These are phyloP conservation scores for Saccharomycopsis sp. DNA, from an alignment of 805 yeast genomes.

Conservation along the genomic window DNA sequence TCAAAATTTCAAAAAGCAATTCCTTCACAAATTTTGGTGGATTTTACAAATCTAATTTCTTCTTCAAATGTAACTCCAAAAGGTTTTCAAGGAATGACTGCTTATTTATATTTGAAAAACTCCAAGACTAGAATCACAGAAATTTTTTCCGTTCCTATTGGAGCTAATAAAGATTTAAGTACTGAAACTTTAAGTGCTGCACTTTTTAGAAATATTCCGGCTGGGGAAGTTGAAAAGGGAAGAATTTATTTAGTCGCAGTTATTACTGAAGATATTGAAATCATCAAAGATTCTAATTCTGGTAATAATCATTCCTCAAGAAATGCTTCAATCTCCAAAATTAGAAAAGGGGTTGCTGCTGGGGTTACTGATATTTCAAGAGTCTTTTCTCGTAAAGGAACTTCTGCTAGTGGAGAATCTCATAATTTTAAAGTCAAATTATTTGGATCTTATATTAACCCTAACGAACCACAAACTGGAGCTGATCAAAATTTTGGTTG, in stretches of 20 bases:
- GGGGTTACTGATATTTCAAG: conserved; percentile 83
- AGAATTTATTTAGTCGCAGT: conserved; percentile 69
- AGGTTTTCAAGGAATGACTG: conserved; percentile 62
- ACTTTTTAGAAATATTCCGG: conserved; percentile 65
- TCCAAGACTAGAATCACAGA: conserved; percentile 59
- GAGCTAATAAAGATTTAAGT: conserved; percentile 44
- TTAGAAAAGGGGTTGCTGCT: conserved; percentile 76
- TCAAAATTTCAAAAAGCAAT: conserved; percentile 38
- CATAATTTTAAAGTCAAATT: conserved; percentile 64
- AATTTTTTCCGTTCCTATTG: conserved; percentile 62
- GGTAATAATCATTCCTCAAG: conserved; percentile 15
- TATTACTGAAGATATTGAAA: conserved; percentile 56
- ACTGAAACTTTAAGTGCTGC: conserved; percentile 71
- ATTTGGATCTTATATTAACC: conserved; percentile 56
- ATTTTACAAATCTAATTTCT: conserved; percentile 57
- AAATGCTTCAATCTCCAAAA: conserved; percentile 25
- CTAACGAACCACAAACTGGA: conserved; percentile 26
- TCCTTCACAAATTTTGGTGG: conserved; percentile 56
- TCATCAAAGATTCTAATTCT: conserved; percentile 22
- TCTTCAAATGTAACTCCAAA: conserved; percentile 51
- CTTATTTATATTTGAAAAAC: conserved; percentile 61
- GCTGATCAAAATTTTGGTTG: conserved; percentile 59
- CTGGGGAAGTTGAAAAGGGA: conserved; percentile 49
- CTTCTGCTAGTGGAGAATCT: conserved; percentile 48
- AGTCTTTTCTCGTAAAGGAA: conserved; percentile 56